Percentiles rank a stretch among this genome's conserved stretches.
phyloP scores from a whole-genome alignment of 2,329 filamentous ascomycete species.

The Alternaria triticina region DNA sequence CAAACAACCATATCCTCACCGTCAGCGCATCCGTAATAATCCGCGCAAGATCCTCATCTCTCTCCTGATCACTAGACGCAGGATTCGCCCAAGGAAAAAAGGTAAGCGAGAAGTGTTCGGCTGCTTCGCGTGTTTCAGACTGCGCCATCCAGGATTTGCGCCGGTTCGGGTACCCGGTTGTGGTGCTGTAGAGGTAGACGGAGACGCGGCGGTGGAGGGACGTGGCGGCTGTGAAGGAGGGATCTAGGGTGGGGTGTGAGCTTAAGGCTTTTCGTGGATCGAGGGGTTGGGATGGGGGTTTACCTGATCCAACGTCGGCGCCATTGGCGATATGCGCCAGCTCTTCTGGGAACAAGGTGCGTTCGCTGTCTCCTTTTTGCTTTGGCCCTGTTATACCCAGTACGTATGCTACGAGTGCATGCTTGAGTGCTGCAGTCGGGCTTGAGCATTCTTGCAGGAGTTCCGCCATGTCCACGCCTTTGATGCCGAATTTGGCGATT shows the following conservation, averaged over 20 bases:
- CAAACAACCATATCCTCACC: constrained; percentile 37
- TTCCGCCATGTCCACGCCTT: constrained; percentile 30
- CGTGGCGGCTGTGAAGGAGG: constrained; percentile 18
- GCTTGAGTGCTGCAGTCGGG: constrained; percentile 39
- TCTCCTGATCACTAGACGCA: constrained; percentile 30
- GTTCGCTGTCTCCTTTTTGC: constrained; percentile 7
- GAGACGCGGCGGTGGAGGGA: constrained; percentile 37
- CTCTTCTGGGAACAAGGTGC: constrained; percentile 33
- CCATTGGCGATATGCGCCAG: constrained; percentile 12
- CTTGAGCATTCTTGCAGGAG: constrained; percentile 31
- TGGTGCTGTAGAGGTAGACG: constrained; percentile 32
- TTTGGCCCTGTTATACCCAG: constrained; percentile 29
- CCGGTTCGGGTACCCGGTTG: background rate
- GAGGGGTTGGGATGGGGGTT: background rate
- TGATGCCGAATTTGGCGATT: constrained; percentile 33
- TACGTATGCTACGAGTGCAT: constrained; percentile 37
- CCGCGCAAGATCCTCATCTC: constrained; percentile 35
- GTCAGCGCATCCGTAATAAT: constrained; percentile 36
- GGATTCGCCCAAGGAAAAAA: constrained; percentile 48
- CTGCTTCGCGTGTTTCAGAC: constrained; percentile 40
- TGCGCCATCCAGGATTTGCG: constrained; percentile 9
- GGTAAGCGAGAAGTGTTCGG: constrained; percentile 41
- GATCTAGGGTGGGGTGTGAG: constrained; percentile 9
- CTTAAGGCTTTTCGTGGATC: background rate
- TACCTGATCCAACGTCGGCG: constrained; percentile 1